Percentiles rank a stretch among this genome's conserved stretches.
Evolutionary conservation across 2,329 filamentous ascomycete genomes (phyloP).

Genomic region (Phialophora tarda): DNA sequence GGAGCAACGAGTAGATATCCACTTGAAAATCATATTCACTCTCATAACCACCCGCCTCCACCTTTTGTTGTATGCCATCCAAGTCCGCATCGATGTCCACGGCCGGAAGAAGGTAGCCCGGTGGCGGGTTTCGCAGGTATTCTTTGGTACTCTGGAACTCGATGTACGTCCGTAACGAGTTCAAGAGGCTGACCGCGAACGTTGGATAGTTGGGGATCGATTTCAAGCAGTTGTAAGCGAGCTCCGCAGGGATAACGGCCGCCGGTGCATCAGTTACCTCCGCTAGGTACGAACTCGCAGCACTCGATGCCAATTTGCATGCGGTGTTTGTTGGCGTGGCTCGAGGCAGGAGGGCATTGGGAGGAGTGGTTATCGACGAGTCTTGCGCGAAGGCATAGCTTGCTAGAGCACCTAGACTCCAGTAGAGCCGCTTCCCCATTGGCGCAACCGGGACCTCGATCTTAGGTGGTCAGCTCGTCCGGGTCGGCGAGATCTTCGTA

Average conservation of each 20-base stretch:
- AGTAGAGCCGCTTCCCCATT: slow-evolving; percentile 19
- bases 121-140: slow-evolving; percentile 59
- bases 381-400: not conserved
- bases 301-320: slow-evolving; percentile 27
- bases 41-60: slow-evolving; percentile 50
- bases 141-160: slow-evolving; percentile 58
- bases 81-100: slow-evolving; percentile 52
- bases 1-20: slow-evolving; percentile 60
- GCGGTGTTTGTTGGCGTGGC: slow-evolving; percentile 22
- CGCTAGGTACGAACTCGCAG: slow-evolving; percentile 14
- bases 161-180: slow-evolving; percentile 39
- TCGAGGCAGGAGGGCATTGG: slow-evolving; percentile 23
- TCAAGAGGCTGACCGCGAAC: slow-evolving; percentile 29
- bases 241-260: slow-evolving; percentile 24
- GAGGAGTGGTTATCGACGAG: slow-evolving; percentile 18
- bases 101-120: slow-evolving; percentile 56
- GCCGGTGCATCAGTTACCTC: slow-evolving; percentile 2
- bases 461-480: not conserved
- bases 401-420: slow-evolving; percentile 14
- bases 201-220: slow-evolving; percentile 31
- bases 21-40: slow-evolving; percentile 63
- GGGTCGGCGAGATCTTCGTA: not conserved
- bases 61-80: slow-evolving; percentile 53
- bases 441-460: not conserved
- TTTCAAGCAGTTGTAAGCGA: slow-evolving; percentile 35